phyloP scores from a whole-genome alignment of 2,329 filamentous ascomycete genomes.

The Ascochyta lentis region DNA sequence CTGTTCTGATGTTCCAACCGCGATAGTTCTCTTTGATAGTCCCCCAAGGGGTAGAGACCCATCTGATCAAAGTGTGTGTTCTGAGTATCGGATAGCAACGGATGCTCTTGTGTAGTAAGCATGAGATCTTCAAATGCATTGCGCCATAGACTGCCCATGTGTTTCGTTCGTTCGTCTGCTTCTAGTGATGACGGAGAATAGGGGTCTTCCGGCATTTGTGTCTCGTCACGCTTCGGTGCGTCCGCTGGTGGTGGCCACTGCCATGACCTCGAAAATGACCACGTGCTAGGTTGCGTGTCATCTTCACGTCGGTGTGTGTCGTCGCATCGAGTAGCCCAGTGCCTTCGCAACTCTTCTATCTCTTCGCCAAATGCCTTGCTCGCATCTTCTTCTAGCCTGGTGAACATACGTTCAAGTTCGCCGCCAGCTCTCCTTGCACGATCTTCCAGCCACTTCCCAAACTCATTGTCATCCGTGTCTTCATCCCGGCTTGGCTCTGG shows the following conservation, averaged over 20 bases:
- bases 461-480: slow-evolving; percentile 11
- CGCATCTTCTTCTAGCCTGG: slow-evolving; percentile 13
- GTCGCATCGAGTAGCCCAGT: slow-evolving; percentile 12
- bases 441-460: slow-evolving; percentile 11
- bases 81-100: slow-evolving; percentile 9
- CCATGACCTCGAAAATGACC: slow-evolving; percentile 26
- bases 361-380: slow-evolving; percentile 9
- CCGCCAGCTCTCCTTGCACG: slow-evolving; percentile 9
- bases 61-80: slow-evolving; percentile 23
- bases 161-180: slow-evolving; percentile 49
- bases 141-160: slow-evolving; percentile 56
- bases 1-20: slow-evolving; percentile 8
- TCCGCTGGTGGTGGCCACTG: slow-evolving; percentile 29
- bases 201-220: slow-evolving; percentile 9
- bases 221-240: slow-evolving; percentile 2
- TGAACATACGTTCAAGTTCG: slow-evolving; percentile 12
- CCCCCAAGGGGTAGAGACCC: slow-evolving; percentile 7
- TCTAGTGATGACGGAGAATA: slow-evolving; percentile 65
- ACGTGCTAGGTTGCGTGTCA: slow-evolving; percentile 5
- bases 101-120: slow-evolving; percentile 40
- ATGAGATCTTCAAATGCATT: slow-evolving; percentile 67
- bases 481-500: slow-evolving; percentile 38
- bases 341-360: slow-evolving; percentile 11
- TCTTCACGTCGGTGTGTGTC: background rate
- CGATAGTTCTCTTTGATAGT: slow-evolving; percentile 4